Evolutionary conservation across 2,329 filamentous ascomycete genomes (phyloP), one percentile per base, ranked within the genome.

Genomic region (Exophiala spinifera): DNA sequence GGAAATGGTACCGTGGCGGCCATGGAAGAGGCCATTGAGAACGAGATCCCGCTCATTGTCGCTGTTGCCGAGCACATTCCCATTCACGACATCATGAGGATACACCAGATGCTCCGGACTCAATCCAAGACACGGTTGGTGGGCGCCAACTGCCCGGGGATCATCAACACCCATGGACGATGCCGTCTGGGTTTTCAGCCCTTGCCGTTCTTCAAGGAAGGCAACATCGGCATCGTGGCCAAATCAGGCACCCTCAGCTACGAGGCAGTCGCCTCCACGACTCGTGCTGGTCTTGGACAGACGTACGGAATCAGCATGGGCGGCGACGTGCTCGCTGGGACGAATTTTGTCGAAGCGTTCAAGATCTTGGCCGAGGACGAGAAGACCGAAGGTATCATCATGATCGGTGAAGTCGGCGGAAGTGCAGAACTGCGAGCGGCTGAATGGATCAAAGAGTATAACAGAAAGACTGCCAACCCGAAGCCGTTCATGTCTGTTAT

Each of bases 241-340:
- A 91, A 89, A 67, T 90, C 86, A 0, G 88, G 88, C 1, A 92
- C 88, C 0, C 72, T 92, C 37, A 89, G 86, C 57, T 92, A 91
- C 64, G 88, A 92, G 68, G 83, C 88, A 1, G 88, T 91, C 1
- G 88, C 85, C 0, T 85, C 86, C 1, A 84, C 88, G 20, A 88
- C 86, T 5, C 77, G 84, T 57, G 84, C 82, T n/a, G 87, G 88
- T 0, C 73, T 91, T 1, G 88, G 88, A 0, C 88, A 92, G 69
- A 89, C 86, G 64, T 72, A 91, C 5, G 88, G 87, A 39, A 84
- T 91, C 42, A 87, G 86, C 14, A 86, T 91, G 75, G 88, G 88
- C 2, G 88, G 88, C 2, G 88, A 91, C 65, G 78, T 87, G 33
- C 73, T 90, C 52, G 82, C 85, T 1, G 88, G 88, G 0, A 92